A percentile compares a stretch with the other conserved stretches of the same genome.
Conservation (phyloP, 164 flowering plant species). For the Magnolia changhungtana region DNA sequence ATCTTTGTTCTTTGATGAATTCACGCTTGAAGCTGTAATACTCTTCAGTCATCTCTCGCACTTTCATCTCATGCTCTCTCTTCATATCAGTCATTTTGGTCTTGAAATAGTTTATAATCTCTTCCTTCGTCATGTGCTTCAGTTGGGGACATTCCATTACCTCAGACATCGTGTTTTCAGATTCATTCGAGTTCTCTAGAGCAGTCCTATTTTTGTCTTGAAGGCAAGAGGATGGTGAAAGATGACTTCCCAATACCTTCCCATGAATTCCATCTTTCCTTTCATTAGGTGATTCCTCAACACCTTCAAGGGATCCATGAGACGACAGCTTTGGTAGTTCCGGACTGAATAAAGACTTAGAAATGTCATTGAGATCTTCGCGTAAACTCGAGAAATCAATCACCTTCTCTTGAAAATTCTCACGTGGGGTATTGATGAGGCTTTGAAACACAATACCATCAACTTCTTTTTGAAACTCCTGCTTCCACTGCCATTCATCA, state of each 20-base stretch:
- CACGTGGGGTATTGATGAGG: slow-evolving; percentile 30
- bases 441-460: slow-evolving; percentile 47
- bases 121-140: slow-evolving; percentile 50
- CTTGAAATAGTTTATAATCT: slow-evolving; percentile 47
- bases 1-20: slow-evolving; percentile 49
- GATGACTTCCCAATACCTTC: slow-evolving; percentile 34
- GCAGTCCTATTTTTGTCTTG: slow-evolving; percentile 25
- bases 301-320: slow-evolving; percentile 45
- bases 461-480: slow-evolving; percentile 41
- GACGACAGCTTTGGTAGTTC: slow-evolving; percentile 45
- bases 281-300: slow-evolving; percentile 32
- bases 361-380: slow-evolving; percentile 47
- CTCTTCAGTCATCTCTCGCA: slow-evolving; percentile 58
- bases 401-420: slow-evolving; percentile 43
- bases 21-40: slow-evolving; percentile 54
- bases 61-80: slow-evolving; percentile 60
- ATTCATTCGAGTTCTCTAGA: slow-evolving; percentile 35
- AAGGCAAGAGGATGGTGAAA: slow-evolving; percentile 18
- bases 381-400: slow-evolving; percentile 54
- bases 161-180: slow-evolving; percentile 31
- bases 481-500: slow-evolving; percentile 30
- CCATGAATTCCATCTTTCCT: slow-evolving; percentile 38
- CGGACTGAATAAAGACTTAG: slow-evolving; percentile 35
- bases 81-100: slow-evolving; percentile 58
- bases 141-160: slow-evolving; percentile 40